Evolutionary conservation across 2,329 filamentous ascomycete genomes (phyloP).

Genomic region (Peltaster fructicola): DNA sequence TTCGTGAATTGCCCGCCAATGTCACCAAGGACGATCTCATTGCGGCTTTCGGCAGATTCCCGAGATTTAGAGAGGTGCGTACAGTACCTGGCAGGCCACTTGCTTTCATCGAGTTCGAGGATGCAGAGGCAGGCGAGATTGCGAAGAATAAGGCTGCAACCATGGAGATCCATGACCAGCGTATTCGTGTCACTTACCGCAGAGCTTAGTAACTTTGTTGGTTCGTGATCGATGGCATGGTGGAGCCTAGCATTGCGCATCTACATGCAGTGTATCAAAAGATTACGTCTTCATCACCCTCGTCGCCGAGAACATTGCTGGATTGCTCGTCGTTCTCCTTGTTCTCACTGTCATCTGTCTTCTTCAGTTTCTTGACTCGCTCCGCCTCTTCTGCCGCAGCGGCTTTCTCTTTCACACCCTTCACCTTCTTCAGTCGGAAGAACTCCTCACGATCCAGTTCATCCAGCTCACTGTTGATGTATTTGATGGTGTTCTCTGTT

Average conservation of each 20-base stretch:
- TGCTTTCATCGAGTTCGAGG: constrained; percentile 93
- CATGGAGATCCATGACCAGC: constrained; percentile 60
- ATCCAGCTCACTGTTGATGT: constrained; percentile 96
- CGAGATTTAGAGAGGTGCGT: constrained; percentile 86
- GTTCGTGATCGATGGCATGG: no score
- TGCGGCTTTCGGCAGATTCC: constrained; percentile 70
- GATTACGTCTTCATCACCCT: constrained; percentile 18
- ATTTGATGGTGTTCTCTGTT: constrained; percentile 99
- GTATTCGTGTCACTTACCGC: constrained; percentile 93
- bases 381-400: constrained; percentile 22
- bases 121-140: constrained; percentile 74
- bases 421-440: constrained; percentile 89
- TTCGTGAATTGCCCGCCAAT: constrained; percentile 80
- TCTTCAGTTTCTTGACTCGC: constrained; percentile 10
- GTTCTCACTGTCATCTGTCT: constrained; percentile 6
- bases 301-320: constrained; percentile 20
- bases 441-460: constrained; percentile 97
- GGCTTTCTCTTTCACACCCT: constrained; percentile 46
- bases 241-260: no score
- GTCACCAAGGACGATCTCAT: constrained; percentile 67
- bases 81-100: constrained; percentile 77
- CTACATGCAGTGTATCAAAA: no score
- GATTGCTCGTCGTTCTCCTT: constrained; percentile 15
- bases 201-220: constrained; percentile 53
- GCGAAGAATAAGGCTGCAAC: constrained; percentile 83